phyloP scores from a whole-genome alignment of 352 stramenopile species.

The Globisporangium acanthophoron region DNA sequence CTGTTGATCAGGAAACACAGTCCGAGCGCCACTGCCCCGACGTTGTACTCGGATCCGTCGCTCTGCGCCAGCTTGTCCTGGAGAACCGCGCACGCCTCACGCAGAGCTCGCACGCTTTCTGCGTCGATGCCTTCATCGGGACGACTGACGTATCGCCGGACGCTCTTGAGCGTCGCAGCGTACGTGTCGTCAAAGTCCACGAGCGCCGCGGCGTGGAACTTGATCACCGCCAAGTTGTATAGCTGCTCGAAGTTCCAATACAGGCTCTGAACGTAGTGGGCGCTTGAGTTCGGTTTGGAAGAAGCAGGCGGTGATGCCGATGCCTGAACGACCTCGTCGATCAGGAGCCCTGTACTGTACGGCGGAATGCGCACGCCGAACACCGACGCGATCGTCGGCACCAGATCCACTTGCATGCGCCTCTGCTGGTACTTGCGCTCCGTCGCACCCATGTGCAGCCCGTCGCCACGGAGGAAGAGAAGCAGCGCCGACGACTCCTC shows the following conservation, averaged over 20 bases:
- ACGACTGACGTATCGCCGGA: slow-evolving; percentile 12
- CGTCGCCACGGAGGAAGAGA: slow-evolving; percentile 63
- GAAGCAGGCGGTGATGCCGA: slow-evolving; percentile 5
- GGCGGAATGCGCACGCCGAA: slow-evolving; percentile 66
- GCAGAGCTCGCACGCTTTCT: slow-evolving; percentile 13
- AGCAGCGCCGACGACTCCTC: slow-evolving; percentile 82
- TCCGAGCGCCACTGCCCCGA: slow-evolving; percentile 25
- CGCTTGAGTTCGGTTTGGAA: too few species aligned
- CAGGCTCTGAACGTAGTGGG: slow-evolving; percentile 23
- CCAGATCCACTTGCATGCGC: slow-evolving; percentile 71
- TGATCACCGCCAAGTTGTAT: slow-evolving; percentile 34
- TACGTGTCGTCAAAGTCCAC: slow-evolving; percentile 27
- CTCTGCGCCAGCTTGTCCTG: slow-evolving; percentile 50
- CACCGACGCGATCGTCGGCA: slow-evolving; percentile 73
- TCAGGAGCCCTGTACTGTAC: slow-evolving; percentile 58
- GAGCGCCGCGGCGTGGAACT: slow-evolving; percentile 29
- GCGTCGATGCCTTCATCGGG: neutral
- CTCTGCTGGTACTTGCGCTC: slow-evolving; percentile 14
- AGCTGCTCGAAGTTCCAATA: slow-evolving; percentile 65
- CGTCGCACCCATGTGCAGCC: slow-evolving; percentile 5
- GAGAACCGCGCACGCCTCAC: slow-evolving; percentile 34
- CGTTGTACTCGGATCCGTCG: slow-evolving; percentile 78
- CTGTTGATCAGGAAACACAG: slow-evolving; percentile 33
- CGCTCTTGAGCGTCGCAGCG: slow-evolving; percentile 13
- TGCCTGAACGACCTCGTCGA: slow-evolving; percentile 49